A percentile compares a stretch with the other conserved stretches of the same genome.
phyloP scores from a whole-genome alignment of 305 asterid genomes.

The Stenogyne calaminthoides region DNA sequence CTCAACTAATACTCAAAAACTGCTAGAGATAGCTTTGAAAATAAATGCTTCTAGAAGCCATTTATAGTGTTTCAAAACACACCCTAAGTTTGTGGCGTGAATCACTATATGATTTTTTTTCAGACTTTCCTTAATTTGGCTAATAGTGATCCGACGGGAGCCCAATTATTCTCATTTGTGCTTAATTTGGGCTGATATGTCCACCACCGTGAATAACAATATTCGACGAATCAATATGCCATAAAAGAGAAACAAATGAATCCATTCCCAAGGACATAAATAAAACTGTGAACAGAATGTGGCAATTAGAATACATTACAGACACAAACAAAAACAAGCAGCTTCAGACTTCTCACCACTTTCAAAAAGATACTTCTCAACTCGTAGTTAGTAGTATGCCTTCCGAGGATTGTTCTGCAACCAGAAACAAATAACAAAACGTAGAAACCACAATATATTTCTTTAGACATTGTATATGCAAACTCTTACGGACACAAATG shows the following conservation, averaged over 20 bases:
- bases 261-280: slow-evolving; percentile 7
- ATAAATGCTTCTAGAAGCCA: no score
- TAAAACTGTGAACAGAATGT: neutral
- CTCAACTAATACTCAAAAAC: no score
- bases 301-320: slow-evolving; percentile 2
- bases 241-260: neutral
- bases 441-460: neutral
- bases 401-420: slow-evolving; percentile 85
- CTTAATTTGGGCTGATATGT: no score
- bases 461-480: neutral
- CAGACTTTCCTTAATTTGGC: no score
- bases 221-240: neutral
- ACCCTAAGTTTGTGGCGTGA: no score
- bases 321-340: slow-evolving; percentile 18
- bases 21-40: no score
- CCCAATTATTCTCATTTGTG: no score
- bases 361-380: neutral
- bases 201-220: neutral
- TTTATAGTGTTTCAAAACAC: no score
- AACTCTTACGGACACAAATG: neutral
- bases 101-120: no score
- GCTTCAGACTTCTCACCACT: slow-evolving; percentile 20
- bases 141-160: no score
- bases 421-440: neutral
- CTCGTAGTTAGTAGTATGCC: slow-evolving; percentile 55